Percentiles rank a stretch among this genome's conserved stretches.
Conservation (phyloP, 2,329 filamentous ascomycete genomes). For the Venturia asperata region DNA sequence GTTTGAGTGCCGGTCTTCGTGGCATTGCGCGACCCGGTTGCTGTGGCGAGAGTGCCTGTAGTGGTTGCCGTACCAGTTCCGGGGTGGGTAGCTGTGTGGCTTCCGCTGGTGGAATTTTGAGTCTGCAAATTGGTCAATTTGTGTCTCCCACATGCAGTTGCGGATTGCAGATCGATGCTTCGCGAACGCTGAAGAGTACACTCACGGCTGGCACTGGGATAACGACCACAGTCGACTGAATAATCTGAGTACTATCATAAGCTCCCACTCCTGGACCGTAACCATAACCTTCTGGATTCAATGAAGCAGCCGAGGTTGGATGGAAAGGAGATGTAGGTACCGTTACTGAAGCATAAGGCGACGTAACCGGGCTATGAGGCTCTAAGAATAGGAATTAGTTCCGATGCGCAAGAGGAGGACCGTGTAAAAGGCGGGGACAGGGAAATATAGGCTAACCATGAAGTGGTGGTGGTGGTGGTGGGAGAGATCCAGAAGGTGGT, state of each 20-base stretch:
- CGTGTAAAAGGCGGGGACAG: neutral
- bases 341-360: neutral
- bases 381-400: neutral
- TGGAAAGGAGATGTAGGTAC: neutral
- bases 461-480: neutral
- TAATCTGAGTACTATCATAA: slow-evolving; percentile 4
- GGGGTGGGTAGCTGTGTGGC: neutral
- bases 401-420: neutral
- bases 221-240: neutral
- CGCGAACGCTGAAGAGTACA: neutral
- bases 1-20: neutral
- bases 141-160: neutral
- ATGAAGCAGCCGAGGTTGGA: neutral
- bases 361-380: neutral
- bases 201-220: slow-evolving; percentile 1
- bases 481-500: neutral
- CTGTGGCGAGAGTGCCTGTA: neutral
- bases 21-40: neutral
- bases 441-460: slow-evolving; percentile 4
- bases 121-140: neutral
- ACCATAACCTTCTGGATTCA: neutral
- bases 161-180: too few species aligned
- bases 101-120: neutral
- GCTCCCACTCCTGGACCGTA: neutral
- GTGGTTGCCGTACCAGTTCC: neutral